Evolutionary conservation across 257 asterid species (phyloP), one percentile per base, ranked within the genome.

Genomic region (Plantago elongata): DNA sequence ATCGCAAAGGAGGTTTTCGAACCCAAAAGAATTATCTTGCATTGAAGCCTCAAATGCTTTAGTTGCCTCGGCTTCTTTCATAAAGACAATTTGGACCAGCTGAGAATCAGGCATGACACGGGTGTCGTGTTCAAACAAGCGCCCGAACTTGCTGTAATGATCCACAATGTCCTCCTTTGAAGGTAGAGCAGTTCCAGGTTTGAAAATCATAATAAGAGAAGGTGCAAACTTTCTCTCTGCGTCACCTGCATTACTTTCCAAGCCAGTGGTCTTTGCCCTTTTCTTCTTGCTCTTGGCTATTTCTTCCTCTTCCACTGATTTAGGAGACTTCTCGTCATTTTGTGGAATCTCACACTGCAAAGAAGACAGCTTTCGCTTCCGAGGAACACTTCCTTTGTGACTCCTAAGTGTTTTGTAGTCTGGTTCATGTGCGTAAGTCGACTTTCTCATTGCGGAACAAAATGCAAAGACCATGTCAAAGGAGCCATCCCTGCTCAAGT

Each of bases 391-490:
- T 27, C 73, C 72, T 13, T 13, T 42, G 38, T 50, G 29, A 64
- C 71, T 74, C 22, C 57, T 73, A 58, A 60, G 72, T 0, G 54
- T 11, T 22, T 70, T 60, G 69, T 73, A 63, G 72, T 81, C 54
- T 37, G 72, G 44, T 45, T 84, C 89, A 7, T 69, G 74, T 3
- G 45, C 11, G 43, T 62, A 79, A 6, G 66, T 61, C 3, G 88
- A 75, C 66, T 78, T 85, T 73, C 91, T 76, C 62, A 77, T 75
- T 4, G 91, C 77, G 54, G 80, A 78, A 6, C 75, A 11, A 56
- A 93, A 93, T 0, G 73, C 78, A 63, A 51, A 63, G 10, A 80
- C 65, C 51, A 30, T 45, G 54, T 78, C 86, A 30, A 79, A 72
- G 11, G 79, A 57, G 16, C 76, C 75, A 11, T 64, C 61, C 13